Percentiles rank a stretch among this genome's conserved stretches.
Conservation (phyloP, 495 filamentous ascomycete species). For the Beverwykella pulmonaria region DNA sequence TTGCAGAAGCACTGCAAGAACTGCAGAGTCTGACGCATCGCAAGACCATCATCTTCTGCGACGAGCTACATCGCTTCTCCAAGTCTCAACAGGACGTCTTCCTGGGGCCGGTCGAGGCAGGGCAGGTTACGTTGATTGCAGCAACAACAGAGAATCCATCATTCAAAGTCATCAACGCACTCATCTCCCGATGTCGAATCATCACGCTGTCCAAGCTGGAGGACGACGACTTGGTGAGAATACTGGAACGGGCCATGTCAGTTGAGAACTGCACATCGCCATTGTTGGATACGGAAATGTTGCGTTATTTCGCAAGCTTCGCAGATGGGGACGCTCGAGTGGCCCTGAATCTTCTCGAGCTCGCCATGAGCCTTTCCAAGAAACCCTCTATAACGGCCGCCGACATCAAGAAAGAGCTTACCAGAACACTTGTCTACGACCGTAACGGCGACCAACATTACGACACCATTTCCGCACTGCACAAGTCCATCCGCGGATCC, state of each 20-base stretch:
- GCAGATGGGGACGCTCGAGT: constrained; percentile 91
- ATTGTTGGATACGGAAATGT: constrained; percentile 74
- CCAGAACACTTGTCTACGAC: constrained; percentile 92
- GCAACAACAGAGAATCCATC: constrained; percentile 97
- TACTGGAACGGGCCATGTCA: constrained; percentile 71
- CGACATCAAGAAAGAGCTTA: constrained; percentile 75
- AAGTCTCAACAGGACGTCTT: constrained; percentile 97
- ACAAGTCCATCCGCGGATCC: constrained; percentile 89
- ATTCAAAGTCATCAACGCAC: constrained; percentile 88
- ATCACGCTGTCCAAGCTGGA: constrained; percentile 80
- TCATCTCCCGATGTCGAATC: constrained; percentile 85
- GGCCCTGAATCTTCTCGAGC: constrained; percentile 87
- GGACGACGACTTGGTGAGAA: constrained; percentile 67
- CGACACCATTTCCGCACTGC: constrained; percentile 94
- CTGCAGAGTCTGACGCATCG: constrained; percentile 73
- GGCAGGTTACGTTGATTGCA: constrained; percentile 87
- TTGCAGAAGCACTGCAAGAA: constrained; percentile 81
- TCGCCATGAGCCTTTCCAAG: constrained; percentile 69
- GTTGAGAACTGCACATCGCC: constrained; percentile 39
- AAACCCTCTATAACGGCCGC: constrained; percentile 59
- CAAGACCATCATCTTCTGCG: constrained; percentile 96
- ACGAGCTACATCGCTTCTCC: constrained; percentile 94
- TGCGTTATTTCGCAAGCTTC: constrained; percentile 80
- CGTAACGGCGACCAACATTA: constrained; percentile 93
- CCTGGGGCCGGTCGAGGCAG: constrained; percentile 87